phyloP scores from a whole-genome alignment of 805 yeast genomes.

The Wickerhamiella australiensis region DNA sequence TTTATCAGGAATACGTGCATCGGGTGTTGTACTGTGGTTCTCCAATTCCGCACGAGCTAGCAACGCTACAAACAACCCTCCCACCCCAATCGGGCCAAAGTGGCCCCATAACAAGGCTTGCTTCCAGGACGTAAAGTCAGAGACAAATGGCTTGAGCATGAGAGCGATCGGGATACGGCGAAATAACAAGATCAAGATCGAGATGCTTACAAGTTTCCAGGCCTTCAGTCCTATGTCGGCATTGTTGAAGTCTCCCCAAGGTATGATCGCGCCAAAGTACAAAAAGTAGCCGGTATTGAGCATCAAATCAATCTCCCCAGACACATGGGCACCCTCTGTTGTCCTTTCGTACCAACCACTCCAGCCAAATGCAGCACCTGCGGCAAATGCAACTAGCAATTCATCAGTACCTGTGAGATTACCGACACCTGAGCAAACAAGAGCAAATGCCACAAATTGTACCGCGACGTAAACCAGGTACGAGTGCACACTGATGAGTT shows the following conservation, averaged over 20 bases:
- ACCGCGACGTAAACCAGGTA: constrained; percentile 41
- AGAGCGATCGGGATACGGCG: constrained; percentile 31
- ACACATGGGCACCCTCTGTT: constrained; percentile 50
- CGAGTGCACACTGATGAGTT: constrained; percentile 28
- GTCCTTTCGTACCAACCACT: constrained; percentile 51
- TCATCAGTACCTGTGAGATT: constrained; percentile 61
- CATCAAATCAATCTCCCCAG: constrained; percentile 52
- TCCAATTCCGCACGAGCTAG: constrained; percentile 17
- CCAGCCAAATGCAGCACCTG: constrained; percentile 66
- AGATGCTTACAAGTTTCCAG: constrained; percentile 29
- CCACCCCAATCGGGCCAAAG: constrained; percentile 68
- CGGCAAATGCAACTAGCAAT: constrained; percentile 57
- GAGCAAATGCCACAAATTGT: constrained; percentile 29
- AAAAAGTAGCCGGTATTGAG: constrained; percentile 56
- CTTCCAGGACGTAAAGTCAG: constrained; percentile 50
- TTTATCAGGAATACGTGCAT: background rate
- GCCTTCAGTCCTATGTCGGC: constrained; percentile 21
- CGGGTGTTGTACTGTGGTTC: background rate
- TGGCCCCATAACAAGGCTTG: constrained; percentile 64
- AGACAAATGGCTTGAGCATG: constrained; percentile 42
- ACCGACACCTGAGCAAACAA: constrained; percentile 49
- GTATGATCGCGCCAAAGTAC: constrained; percentile 58
- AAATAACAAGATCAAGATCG: constrained; percentile 26
- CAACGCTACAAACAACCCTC: constrained; percentile 46
- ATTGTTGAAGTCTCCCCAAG: constrained; percentile 50